Conservation (phyloP, 139 green algal genomes). For the Chlamydomonas asymmetrica region DNA sequence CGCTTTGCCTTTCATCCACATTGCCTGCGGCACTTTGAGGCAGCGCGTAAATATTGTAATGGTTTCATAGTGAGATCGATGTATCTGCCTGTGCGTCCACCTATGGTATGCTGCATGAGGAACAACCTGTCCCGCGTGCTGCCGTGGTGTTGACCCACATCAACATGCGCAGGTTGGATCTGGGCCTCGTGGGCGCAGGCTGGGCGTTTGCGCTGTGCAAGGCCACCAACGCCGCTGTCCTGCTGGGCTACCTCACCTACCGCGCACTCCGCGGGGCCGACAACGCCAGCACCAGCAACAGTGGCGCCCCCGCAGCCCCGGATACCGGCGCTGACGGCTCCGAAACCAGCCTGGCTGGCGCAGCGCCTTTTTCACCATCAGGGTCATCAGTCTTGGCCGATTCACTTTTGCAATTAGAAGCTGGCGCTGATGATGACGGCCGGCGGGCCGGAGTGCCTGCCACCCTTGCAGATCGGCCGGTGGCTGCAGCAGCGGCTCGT, state of each 20-base stretch:
- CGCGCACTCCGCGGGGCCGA: not conserved
- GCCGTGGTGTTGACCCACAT: too few relatives aligned
- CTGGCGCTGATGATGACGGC: not conserved
- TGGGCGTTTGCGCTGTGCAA: conserved; percentile 50
- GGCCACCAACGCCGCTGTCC: conserved; percentile 19
- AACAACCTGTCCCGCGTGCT: too few relatives aligned
- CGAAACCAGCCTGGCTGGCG: too few relatives aligned
- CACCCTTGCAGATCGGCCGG: not conserved
- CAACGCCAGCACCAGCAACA: not conserved
- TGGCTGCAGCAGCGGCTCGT: too few relatives aligned
- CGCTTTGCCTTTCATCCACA: too few relatives aligned
- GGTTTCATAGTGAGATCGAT: too few relatives aligned
- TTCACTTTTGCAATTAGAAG: not conserved
- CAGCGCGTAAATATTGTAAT: too few relatives aligned
- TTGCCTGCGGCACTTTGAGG: too few relatives aligned
- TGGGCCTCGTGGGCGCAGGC: conserved; percentile 63
- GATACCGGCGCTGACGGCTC: too few relatives aligned
- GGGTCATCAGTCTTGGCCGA: not conserved
- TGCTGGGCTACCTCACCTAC: conserved; percentile 19
- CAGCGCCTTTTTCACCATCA: too few relatives aligned
- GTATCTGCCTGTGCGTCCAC: too few relatives aligned
- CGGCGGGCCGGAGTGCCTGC: not conserved
- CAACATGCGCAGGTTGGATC: conserved; percentile 4
- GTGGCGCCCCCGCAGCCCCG: not conserved
- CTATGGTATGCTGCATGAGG: too few relatives aligned